Conservation (phyloP, 2,329 filamentous ascomycete genomes). For the Aspergillus fijiensis region DNA sequence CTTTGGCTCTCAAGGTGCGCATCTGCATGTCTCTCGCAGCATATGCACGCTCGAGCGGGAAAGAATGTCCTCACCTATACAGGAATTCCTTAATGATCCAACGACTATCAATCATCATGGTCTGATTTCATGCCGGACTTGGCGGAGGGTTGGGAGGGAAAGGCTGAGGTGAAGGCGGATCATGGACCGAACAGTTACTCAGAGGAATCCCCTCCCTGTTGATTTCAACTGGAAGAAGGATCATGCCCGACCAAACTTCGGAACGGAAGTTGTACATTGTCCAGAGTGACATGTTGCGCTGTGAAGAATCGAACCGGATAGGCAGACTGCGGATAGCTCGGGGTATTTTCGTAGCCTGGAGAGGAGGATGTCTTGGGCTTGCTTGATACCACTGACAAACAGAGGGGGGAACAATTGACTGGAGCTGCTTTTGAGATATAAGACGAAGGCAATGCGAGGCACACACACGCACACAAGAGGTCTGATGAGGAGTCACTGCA, state of each 20-base stretch:
- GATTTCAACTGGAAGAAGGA: neutral
- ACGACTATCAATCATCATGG: too few species aligned
- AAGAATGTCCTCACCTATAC: neutral
- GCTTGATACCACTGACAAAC: too few species aligned
- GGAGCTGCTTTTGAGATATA: neutral
- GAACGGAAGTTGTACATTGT: neutral
- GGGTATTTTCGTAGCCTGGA: neutral
- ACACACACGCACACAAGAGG: neutral
- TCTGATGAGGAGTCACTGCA: neutral
- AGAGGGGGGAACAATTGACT: neutral
- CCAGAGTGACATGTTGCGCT: neutral
- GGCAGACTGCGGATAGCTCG: neutral
- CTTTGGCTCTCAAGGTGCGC: neutral
- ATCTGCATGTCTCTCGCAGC: neutral
- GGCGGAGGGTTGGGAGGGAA: slow-evolving; percentile 43
- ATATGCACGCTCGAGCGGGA: neutral
- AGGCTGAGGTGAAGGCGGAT: slow-evolving; percentile 34
- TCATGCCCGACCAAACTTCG: neutral
- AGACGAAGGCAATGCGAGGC: neutral
- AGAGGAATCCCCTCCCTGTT: slow-evolving; percentile 2
- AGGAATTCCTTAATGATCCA: neutral
- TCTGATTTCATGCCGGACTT: slow-evolving; percentile 33
- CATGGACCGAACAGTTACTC: slow-evolving; percentile 17
- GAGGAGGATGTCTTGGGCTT: neutral
- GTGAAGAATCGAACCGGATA: slow-evolving; percentile 1